Evolutionary conservation across 2,329 filamentous ascomycete species (phyloP), one percentile per base, ranked within the genome.

Genomic region (Fusarium sp.): DNA sequence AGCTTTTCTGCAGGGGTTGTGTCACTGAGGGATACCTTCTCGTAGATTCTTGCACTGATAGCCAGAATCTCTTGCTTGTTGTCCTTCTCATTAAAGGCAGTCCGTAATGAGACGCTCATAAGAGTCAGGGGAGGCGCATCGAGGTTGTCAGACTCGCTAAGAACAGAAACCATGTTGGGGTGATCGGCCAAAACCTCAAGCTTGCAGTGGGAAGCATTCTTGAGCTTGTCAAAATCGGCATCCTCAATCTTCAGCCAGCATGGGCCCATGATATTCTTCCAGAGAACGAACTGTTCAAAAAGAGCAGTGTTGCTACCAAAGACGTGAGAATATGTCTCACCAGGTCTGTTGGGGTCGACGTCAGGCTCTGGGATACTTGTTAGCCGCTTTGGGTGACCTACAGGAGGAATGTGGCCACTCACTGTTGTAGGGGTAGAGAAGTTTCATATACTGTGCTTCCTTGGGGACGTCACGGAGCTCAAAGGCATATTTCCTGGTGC

Each of bases 251-350:
- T 95, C 49, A 99, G 88, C 96, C 96, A 99, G 81, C 96, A 98
- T 35, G 96, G 96, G 4, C 96, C 96, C 95, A 98, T 99, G 76
- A 99, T 93, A 79, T 97, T 97, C 84, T 98, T 98, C 93, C 95
- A 98, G 10, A 99, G 87, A 25, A 99, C 96, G 79, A 99, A 99
- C 77, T 99, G 96, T 82, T 99, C 96, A 76, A 99, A 99, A 1
- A 99, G 86, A 3, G 94, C 91, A 1, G 96, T 99, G 80, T 96
- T 97, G 63, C 93, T 92, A 33, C 97, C 96, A 75, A 99, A 99
- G 29, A 97, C 92, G 73, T 94, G 93, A 4, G 95, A 98, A 79
- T 95, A 99, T 0, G 96, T 98, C 80, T 97, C 91, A 33, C 96
- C 96, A 44, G 86, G 89, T 69, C 92, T 56, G 65, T 58, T 91